Percentiles rank a stretch among this genome's conserved stretches.
These are phyloP conservation scores for Trichocomaceae sp. DNA, from an alignment of 2,329 filamentous ascomycete species.

Conservation along the genomic window DNA sequence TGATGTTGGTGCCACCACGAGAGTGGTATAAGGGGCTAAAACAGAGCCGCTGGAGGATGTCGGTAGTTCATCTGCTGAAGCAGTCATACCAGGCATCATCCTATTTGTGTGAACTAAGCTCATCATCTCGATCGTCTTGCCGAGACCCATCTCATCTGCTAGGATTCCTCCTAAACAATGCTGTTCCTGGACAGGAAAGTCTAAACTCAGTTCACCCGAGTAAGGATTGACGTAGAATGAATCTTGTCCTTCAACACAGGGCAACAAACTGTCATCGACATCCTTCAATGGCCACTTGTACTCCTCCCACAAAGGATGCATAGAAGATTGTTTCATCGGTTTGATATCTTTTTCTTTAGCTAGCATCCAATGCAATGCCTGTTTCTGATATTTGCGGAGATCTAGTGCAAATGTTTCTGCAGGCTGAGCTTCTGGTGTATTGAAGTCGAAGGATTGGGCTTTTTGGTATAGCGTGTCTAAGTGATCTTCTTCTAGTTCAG, in stretches of 20 bases:
- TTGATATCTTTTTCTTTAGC: conserved; percentile 79
- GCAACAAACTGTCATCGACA: conserved; percentile 71
- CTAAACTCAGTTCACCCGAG: conserved; percentile 82
- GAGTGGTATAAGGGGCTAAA: conserved; percentile 75
- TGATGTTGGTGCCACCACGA: conserved; percentile 96
- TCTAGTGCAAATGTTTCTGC: conserved; percentile 73
- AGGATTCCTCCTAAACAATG: conserved; percentile 89
- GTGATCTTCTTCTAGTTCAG: conserved; percentile 91
- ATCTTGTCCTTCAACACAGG: conserved; percentile 56
- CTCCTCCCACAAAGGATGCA: conserved; percentile 97
- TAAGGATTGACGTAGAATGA: conserved; percentile 96
- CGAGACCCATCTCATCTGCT: conserved; percentile 93
- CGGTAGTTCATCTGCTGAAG: conserved; percentile 55
- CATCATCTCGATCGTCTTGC: conserved; percentile 98
- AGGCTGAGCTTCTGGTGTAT: conserved; percentile 79
- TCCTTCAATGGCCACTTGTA: conserved; percentile 86
- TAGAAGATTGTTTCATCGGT: conserved; percentile 65
- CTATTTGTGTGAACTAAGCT: conserved; percentile 82
- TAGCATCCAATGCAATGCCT: conserved; percentile 94
- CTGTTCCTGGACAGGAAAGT: conserved; percentile 90
- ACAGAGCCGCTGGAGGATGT: conserved; percentile 53
- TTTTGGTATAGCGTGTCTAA: conserved; percentile 91
- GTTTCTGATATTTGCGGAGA: conserved; percentile 87
- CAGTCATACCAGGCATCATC: conserved; percentile 23
- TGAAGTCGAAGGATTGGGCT: conserved; percentile 93